Percentiles rank a stretch among this genome's conserved stretches.
Conservation (phyloP, 257 asterid species). For the Solanum lycopersicoides region DNA sequence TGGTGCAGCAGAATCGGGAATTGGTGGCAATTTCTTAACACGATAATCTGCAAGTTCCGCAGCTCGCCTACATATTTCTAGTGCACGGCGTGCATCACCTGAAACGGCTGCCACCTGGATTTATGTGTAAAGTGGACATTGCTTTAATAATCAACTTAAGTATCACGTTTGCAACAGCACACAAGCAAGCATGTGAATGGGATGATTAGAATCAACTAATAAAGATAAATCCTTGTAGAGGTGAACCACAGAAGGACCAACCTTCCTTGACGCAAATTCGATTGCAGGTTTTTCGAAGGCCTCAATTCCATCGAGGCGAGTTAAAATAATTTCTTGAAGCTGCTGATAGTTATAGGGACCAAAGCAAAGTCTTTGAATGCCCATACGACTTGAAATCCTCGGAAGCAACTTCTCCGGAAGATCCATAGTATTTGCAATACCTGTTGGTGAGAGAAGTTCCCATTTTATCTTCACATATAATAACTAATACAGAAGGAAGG, state of each 20-base stretch:
- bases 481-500: neutral
- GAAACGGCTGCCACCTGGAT: conserved; percentile 94
- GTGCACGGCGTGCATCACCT: conserved; percentile 97
- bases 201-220: neutral
- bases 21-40: conserved; percentile 27
- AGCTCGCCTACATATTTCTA: conserved; percentile 95
- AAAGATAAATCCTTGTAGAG: neutral
- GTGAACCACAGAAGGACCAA: conserved; percentile 8
- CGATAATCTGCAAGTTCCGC: conserved; percentile 90
- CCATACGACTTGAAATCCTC: conserved; percentile 98
- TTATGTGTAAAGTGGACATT: neutral
- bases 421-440: conserved; percentile 99
- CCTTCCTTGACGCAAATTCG: conserved; percentile 98
- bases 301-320: conserved; percentile 77
- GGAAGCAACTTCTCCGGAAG: conserved; percentile 98
- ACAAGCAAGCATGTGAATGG: neutral
- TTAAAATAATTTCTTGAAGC: conserved; percentile 83
- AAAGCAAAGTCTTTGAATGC: conserved; percentile 97
- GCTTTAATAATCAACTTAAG: neutral
- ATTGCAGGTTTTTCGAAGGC: conserved; percentile 83
- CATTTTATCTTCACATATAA: neutral
- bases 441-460: conserved; percentile 28
- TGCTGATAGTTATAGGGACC: conserved; percentile 89
- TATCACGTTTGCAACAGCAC: neutral
- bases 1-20: conserved; percentile 33